A percentile compares a stretch with the other conserved stretches of the same genome.
Conservation (phyloP, 2,329 filamentous ascomycete genomes). For the Fusarium protoensiforme region DNA sequence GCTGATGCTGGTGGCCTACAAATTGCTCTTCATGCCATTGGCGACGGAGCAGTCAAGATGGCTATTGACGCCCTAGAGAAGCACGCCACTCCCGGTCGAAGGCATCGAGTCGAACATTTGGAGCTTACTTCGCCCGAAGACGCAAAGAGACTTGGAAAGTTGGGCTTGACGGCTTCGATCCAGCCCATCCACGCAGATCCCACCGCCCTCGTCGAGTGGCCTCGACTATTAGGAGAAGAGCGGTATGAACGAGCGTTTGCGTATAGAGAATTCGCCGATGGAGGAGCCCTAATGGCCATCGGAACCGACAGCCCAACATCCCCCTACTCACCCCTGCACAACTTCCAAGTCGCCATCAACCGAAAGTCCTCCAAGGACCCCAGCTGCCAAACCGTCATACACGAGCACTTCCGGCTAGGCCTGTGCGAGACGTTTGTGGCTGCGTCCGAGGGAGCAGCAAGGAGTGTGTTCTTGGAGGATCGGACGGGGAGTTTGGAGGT, state of each 20-base stretch:
- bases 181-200: conserved; percentile 68
- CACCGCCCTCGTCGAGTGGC: conserved; percentile 68
- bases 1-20: conserved; percentile 65
- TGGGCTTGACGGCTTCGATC: conserved; percentile 68
- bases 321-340: conserved; percentile 61
- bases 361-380: conserved; percentile 63
- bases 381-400: conserved; percentile 53
- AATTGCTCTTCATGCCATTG: conserved; percentile 71
- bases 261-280: conserved; percentile 67
- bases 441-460: conserved; percentile 62
- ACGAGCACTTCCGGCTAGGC: conserved; percentile 61
- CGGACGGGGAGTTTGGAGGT: conserved; percentile 60
- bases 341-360: conserved; percentile 68
- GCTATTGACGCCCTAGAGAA: conserved; percentile 64
- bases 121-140: conserved; percentile 67
- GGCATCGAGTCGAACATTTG: conserved; percentile 72
- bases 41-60: conserved; percentile 66
- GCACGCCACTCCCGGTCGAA: conserved; percentile 52
- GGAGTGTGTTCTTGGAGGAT: conserved; percentile 61
- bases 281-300: conserved; percentile 63
- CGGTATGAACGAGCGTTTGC: conserved; percentile 68
- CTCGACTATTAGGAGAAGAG: conserved; percentile 61
- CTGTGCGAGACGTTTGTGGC: conserved; percentile 62
- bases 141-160: conserved; percentile 62
- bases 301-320: conserved; percentile 68